Evolutionary conservation across 495 filamentous ascomycete genomes (phyloP), one percentile per base, ranked within the genome.

Genomic region (Neurospora discreta): DNA sequence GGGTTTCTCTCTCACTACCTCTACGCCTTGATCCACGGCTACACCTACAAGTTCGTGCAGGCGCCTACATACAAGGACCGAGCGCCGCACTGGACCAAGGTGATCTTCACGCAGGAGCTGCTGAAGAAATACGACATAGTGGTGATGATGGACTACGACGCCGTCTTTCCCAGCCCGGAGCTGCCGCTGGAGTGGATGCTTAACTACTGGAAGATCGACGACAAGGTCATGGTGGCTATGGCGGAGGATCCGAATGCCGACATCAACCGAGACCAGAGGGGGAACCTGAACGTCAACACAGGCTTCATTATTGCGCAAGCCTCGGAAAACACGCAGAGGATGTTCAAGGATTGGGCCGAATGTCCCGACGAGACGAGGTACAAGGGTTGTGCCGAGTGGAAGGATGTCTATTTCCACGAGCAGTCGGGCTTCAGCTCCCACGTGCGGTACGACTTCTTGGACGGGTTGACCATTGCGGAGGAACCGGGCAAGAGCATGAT

Each of bases 151-250:
- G 85, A 87, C 74, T 81, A 81, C 68, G 85, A 87, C 71, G 81
- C 80, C 74, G 80, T 87, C 73, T 83, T 86, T 72, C 75, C 79
- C 42, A 78, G 82, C 69, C 84, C 81, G 44, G 81, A 87, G 58
- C 73, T 87, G 8, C 84, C 85, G 8, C 72, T 87, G 39, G 85
- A 87, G 74, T 87, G 85, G 84, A 80, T 87, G 38, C 75, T 87
- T 20, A 87, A 86, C 77, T 84, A 85, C 78, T 87, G 85, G 85
- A 76, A 81, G 68, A 81, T 86, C 70, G 78, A 77, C 42, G 46
- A 75, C 10, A 74, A 82, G 10, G 84, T 80, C 26, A 77, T 84
- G 15, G 76, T 85, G 58, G 82, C 85, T 70, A 80, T 86, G 79
- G 80, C 85, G 58, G 72, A 80, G 41, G 84, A 85, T 46, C 80